Conservation (phyloP, 192 early-diverging fungal genomes). For the Backusella luteola region DNA sequence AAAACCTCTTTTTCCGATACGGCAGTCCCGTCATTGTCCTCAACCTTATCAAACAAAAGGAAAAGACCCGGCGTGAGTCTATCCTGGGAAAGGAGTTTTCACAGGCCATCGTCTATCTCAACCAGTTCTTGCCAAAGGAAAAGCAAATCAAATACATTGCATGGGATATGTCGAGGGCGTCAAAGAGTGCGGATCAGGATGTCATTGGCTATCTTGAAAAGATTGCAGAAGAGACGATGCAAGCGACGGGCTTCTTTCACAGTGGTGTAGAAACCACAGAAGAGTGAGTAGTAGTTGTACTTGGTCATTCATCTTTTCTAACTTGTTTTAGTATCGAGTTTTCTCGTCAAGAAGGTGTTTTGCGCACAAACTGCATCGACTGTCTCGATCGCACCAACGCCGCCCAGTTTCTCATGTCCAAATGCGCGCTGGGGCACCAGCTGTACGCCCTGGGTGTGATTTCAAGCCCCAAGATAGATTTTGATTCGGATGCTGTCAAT, state of each 20-base stretch:
- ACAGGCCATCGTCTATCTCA: slow-evolving; percentile 80
- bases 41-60: slow-evolving; percentile 95
- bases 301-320: background rate
- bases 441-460: slow-evolving; percentile 88
- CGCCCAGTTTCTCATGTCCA: slow-evolving; percentile 94
- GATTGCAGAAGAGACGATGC: slow-evolving; percentile 81
- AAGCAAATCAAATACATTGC: slow-evolving; percentile 86
- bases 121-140: slow-evolving; percentile 82
- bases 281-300: background rate
- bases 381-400: slow-evolving; percentile 98
- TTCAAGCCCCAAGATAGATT: slow-evolving; percentile 70
- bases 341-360: slow-evolving; percentile 75
- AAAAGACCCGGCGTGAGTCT: slow-evolving; percentile 86
- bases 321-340: background rate
- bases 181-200: slow-evolving; percentile 84
- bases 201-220: slow-evolving; percentile 89
- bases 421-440: slow-evolving; percentile 90
- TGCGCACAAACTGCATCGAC: slow-evolving; percentile 97
- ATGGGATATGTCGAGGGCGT: slow-evolving; percentile 98
- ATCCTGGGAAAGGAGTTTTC: slow-evolving; percentile 84
- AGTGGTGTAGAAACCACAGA: slow-evolving; percentile 71
- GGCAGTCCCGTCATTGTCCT: slow-evolving; percentile 88
- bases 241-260: slow-evolving; percentile 90
- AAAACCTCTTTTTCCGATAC: slow-evolving; percentile 90
- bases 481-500: slow-evolving; percentile 92